Percentiles rank a stretch among this genome's conserved stretches.
Conservation (phyloP, 2,329 filamentous ascomycete genomes). For the Arthrinium puccinioides region DNA sequence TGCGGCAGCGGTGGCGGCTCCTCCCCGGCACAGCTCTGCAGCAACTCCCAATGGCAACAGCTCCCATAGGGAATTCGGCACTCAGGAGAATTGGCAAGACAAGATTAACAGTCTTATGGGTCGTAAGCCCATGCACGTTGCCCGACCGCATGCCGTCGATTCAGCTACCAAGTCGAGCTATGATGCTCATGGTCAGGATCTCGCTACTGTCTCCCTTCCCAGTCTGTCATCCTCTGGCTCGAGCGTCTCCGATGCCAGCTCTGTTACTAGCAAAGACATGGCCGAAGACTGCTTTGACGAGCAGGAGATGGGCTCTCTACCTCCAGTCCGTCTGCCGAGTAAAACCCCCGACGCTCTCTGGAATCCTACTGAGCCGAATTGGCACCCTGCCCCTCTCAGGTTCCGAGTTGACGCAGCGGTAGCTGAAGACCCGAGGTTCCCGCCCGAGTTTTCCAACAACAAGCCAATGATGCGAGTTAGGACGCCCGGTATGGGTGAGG, state of each 20-base stretch:
- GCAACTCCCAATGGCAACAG: not conserved
- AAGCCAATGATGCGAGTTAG: constrained; percentile 34
- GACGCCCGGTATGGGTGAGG: constrained; percentile 32
- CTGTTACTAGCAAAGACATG: constrained; percentile 57
- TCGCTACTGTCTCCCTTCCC: constrained; percentile 68
- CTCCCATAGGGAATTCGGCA: constrained; percentile 15
- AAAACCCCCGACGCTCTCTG: constrained; percentile 56
- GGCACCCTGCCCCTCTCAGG: constrained; percentile 46
- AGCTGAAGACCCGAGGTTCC: constrained; percentile 33
- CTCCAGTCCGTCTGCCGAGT: constrained; percentile 59
- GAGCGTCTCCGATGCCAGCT: constrained; percentile 31
- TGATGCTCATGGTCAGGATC: constrained; percentile 38
- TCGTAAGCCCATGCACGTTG: constrained; percentile 49
- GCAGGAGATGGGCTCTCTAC: constrained; percentile 73
- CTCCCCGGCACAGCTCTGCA: constrained; percentile 7
- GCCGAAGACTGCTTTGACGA: constrained; percentile 77
- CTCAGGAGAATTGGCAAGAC: constrained; percentile 62
- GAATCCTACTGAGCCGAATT: constrained; percentile 47
- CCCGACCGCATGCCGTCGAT: constrained; percentile 55
- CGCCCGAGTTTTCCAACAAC: constrained; percentile 28
- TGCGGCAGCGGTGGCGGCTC: constrained; percentile 28
- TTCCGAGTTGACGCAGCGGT: constrained; percentile 41
- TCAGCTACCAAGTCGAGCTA: constrained; percentile 61
- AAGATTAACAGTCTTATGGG: constrained; percentile 73
- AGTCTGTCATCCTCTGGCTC: constrained; percentile 21